Percentiles rank a stretch among this genome's conserved stretches.
phyloP scores from a whole-genome alignment of 1,284 basidiomycete genomes.

The Gastroboletus turbinatus region DNA sequence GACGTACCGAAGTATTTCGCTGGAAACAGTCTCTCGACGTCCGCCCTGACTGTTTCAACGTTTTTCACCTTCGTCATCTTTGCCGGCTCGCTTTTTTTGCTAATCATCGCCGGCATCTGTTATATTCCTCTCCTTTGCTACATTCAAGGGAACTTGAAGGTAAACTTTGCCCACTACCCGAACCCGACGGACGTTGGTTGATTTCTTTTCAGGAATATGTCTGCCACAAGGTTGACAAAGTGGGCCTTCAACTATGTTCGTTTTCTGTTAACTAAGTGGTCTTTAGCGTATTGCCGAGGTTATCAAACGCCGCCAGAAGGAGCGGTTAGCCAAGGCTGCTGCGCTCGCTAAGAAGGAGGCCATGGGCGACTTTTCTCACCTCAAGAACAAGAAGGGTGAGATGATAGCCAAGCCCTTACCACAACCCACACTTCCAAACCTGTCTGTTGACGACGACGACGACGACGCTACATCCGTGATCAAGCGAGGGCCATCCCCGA shows the following conservation, averaged over 20 bases:
- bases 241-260: slow-evolving; percentile 30
- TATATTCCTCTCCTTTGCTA: slow-evolving; percentile 93
- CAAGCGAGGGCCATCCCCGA: slow-evolving; percentile 56
- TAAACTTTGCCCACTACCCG: slow-evolving; percentile 28
- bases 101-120: slow-evolving; percentile 82
- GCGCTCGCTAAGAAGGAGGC: slow-evolving; percentile 90
- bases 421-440: slow-evolving; percentile 94
- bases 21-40: slow-evolving; percentile 72
- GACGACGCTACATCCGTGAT: slow-evolving; percentile 61
- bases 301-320: slow-evolving; percentile 89
- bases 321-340: slow-evolving; percentile 80
- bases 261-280: slow-evolving; percentile 8
- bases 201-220: slow-evolving; percentile 79
- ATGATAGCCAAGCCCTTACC: slow-evolving; percentile 79
- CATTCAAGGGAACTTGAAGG: slow-evolving; percentile 95
- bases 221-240: slow-evolving; percentile 98
- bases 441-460: slow-evolving; percentile 80
- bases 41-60: slow-evolving; percentile 83
- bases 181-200: background rate
- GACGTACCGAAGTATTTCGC: slow-evolving; percentile 68
- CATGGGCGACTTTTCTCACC: slow-evolving; percentile 83
- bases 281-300: slow-evolving; percentile 84
- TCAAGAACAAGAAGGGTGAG: slow-evolving; percentile 93
- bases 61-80: slow-evolving; percentile 91
- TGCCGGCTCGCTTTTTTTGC: slow-evolving; percentile 76